A percentile compares a stretch with the other conserved stretches of the same genome.
These are phyloP conservation scores for Epichloe gansuensis DNA, from an alignment of 2,329 filamentous ascomycete species.

Conservation along the genomic window DNA sequence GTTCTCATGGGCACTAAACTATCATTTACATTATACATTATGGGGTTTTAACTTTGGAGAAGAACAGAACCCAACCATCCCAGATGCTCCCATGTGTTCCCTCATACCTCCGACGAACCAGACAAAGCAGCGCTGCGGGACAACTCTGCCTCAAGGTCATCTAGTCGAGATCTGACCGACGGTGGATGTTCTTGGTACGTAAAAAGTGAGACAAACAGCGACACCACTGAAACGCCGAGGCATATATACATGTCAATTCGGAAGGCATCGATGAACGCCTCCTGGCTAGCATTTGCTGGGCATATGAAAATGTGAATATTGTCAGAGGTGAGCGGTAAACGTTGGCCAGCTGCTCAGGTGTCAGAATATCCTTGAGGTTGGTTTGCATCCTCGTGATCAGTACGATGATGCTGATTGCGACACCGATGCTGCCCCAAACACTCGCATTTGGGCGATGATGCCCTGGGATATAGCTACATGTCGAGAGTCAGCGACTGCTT, in stretches of 20 bases:
- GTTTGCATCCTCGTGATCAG: slow-evolving; percentile 16
- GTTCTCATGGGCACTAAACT: background rate
- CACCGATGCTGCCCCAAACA: slow-evolving; percentile 43
- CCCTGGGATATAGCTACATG: slow-evolving; percentile 36
- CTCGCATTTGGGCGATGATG: slow-evolving; percentile 37
- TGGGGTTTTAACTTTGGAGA: background rate
- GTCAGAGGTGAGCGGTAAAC: slow-evolving; percentile 11
- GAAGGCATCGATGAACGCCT: slow-evolving; percentile 11
- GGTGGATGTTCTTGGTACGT: slow-evolving; percentile 12
- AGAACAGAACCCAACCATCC: background rate
- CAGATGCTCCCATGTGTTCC: background rate
- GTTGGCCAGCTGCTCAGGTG: slow-evolving; percentile 7
- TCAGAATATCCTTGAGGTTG: slow-evolving; percentile 7
- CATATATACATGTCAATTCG: slow-evolving; percentile 12
- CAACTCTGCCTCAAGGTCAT: slow-evolving; percentile 14
- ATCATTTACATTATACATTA: background rate
- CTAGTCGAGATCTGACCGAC: slow-evolving; percentile 10
- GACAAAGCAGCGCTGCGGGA: background rate
- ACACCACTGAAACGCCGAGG: slow-evolving; percentile 8
- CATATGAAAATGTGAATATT: slow-evolving; percentile 6
- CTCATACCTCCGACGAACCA: background rate
- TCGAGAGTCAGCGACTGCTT: background rate
- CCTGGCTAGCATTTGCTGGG: slow-evolving; percentile 9
- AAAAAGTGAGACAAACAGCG: slow-evolving; percentile 7
- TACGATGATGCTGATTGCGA: slow-evolving; percentile 39